Evolutionary conservation across 257 asterid genomes (phyloP).

Genomic region (Hygrophila difformis): DNA sequence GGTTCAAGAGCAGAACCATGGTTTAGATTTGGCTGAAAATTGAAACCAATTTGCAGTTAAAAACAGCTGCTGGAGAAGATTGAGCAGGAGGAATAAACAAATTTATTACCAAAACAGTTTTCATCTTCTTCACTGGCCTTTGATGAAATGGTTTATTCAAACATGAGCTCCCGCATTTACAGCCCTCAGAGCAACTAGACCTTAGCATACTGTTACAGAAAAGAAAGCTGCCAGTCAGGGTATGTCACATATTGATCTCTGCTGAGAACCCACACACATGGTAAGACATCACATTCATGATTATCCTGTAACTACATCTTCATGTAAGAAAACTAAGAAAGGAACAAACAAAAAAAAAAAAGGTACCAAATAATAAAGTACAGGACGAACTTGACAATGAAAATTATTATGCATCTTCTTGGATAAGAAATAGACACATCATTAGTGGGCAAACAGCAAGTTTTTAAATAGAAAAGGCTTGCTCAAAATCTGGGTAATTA

Average conservation of each 20-base stretch:
- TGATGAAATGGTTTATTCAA: constrained; percentile 88
- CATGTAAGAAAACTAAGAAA: neutral
- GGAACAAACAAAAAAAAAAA: no score
- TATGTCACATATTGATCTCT: constrained; percentile 6
- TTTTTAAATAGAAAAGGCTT: no score
- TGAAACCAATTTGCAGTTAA: constrained; percentile 6
- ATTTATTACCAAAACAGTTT: constrained; percentile 60
- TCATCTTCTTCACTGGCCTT: constrained; percentile 82
- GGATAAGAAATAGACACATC: no score
- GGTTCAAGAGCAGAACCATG: neutral
- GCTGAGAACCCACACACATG: constrained; percentile 7
- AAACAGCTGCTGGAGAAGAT: neutral
- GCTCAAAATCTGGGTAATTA: no score
- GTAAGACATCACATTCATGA: no score
- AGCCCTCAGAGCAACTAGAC: constrained; percentile 85
- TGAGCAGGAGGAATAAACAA: neutral
- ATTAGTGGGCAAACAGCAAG: no score
- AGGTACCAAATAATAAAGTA: no score
- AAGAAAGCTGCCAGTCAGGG: constrained; percentile 18
- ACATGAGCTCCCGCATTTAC: constrained; percentile 85
- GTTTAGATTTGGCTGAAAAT: constrained; percentile 6
- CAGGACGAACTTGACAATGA: no score
- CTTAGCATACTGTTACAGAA: constrained; percentile 56
- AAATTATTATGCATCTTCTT: no score
- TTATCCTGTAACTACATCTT: no score